Percentiles rank a stretch among this genome's conserved stretches.
These are phyloP conservation scores for Nannochloris sp. DNA, from an alignment of 139 green algal species.

Conservation along the genomic window DNA sequence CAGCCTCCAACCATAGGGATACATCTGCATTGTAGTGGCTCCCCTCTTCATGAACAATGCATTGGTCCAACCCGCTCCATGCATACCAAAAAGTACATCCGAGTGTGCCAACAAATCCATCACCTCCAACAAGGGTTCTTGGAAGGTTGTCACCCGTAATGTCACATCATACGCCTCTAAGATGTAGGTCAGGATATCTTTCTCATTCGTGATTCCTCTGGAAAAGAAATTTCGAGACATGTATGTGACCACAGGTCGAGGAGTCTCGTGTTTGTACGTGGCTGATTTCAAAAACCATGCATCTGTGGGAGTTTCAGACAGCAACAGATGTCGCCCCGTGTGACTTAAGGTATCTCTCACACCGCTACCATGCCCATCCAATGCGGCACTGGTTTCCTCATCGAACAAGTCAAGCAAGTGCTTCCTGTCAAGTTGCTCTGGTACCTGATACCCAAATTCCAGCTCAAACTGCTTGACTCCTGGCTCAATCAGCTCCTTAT, in stretches of 20 bases:
- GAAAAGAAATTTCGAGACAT: conserved; percentile 34
- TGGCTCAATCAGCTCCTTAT: not conserved
- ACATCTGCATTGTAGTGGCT: conserved; percentile 17
- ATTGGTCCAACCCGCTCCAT: conserved; percentile 37
- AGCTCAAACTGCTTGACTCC: not conserved
- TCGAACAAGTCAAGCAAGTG: not conserved
- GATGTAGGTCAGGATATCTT: conserved; percentile 26
- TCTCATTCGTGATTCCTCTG: conserved; percentile 28
- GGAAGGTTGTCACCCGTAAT: conserved; percentile 29
- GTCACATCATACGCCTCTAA: conserved; percentile 32
- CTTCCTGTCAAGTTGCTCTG: not conserved
- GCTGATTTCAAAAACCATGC: conserved; percentile 1
- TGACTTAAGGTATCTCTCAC: no score
- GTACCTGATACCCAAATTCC: not conserved
- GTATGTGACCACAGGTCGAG: conserved; percentile 32
- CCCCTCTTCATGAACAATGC: conserved; percentile 33
- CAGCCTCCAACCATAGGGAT: conserved; percentile 34
- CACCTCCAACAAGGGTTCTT: conserved; percentile 29
- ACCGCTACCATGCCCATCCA: no score
- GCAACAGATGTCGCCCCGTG: no score
- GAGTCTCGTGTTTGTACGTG: conserved; percentile 6
- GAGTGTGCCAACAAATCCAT: conserved; percentile 24
- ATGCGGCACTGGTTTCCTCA: no score
- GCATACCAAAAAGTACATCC: conserved; percentile 36
- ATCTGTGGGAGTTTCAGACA: not conserved